Conservation (phyloP, 345 rosid genomes). For the Laguncularia racemosa region DNA sequence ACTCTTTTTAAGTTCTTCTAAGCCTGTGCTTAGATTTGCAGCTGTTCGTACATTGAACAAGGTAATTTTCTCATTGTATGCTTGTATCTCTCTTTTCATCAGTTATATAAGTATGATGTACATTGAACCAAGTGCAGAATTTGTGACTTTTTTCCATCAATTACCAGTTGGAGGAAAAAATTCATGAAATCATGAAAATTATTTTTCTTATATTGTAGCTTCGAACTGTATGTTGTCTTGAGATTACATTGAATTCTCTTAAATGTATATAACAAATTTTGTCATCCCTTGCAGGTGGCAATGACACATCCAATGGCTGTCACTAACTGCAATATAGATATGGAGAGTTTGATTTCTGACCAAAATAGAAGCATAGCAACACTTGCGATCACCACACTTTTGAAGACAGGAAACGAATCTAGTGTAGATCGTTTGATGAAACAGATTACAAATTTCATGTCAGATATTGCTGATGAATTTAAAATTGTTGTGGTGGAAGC, state of each 20-base stretch:
- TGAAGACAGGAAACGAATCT: constrained; percentile 92
- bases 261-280: neutral
- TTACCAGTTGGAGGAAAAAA: neutral
- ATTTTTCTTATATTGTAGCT: neutral
- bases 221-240: too few species aligned
- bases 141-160: too few species aligned
- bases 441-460: constrained; percentile 93
- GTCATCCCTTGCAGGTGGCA: constrained; percentile 57
- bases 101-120: too few species aligned
- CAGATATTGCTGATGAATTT: constrained; percentile 93
- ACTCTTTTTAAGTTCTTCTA: constrained; percentile 94
- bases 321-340: constrained; percentile 94
- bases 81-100: neutral
- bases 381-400: constrained; percentile 86
- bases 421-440: constrained; percentile 95
- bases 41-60: constrained; percentile 98
- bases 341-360: constrained; percentile 92
- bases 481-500: constrained; percentile 96
- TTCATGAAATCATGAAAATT: neutral
- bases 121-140: too few species aligned
- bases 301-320: constrained; percentile 98
- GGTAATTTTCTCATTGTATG: constrained; percentile 28
- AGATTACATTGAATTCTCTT: neutral
- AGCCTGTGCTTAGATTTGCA: constrained; percentile 95
- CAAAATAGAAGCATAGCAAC: constrained; percentile 97